Evolutionary conservation across 306 rosid species (phyloP), one percentile per base, ranked within the genome.

Genomic region (Acacia melanoxylon): DNA sequence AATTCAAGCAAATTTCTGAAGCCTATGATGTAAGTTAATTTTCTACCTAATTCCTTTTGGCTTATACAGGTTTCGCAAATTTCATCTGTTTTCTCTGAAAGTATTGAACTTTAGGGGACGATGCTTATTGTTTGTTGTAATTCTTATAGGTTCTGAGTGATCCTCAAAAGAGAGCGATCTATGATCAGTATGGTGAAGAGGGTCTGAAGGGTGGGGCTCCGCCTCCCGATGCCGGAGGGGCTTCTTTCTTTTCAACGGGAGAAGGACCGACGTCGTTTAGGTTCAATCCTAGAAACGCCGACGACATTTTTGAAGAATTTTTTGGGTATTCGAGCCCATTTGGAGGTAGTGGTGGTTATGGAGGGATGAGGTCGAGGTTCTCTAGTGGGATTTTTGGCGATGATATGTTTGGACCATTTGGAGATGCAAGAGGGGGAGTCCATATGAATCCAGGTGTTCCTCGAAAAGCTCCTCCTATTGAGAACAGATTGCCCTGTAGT

Each of bases 171-270:
- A 87, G 83, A 80, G 89, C 89, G 3, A 66, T 92, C 22, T 90
- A 92, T 83, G 97, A 90, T 80, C 97, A 92, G 71, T 90, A 88
- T 75, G 97, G 97, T 19, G 97, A 92, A 71, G 94, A 90, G 76
- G 96, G 93, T 51, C 40, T 91, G 10, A 90, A 90, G 81, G 96
- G 96, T 74, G 92, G 87, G 75, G 88, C 86, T 68, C 96, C 96
- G 19, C 92, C 92, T 40, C 91, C 96, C n/a, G 87, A 85, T 62
- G 86, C 96, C 8, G 91, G 86, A 10, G 87, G 92, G 78, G 75
- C 92, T 65, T 61, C 88, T 37, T 90, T 12, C 85, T 90, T 78
- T 84, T 80, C 96, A 2, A 82, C 91, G 0, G 93, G 93, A 62
- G 91, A 91, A 77, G 83, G 89, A 1, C 87, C 96, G 0, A 89